phyloP scores from a whole-genome alignment of 1,284 basidiomycete species.

The Pseudozyma pruni region DNA sequence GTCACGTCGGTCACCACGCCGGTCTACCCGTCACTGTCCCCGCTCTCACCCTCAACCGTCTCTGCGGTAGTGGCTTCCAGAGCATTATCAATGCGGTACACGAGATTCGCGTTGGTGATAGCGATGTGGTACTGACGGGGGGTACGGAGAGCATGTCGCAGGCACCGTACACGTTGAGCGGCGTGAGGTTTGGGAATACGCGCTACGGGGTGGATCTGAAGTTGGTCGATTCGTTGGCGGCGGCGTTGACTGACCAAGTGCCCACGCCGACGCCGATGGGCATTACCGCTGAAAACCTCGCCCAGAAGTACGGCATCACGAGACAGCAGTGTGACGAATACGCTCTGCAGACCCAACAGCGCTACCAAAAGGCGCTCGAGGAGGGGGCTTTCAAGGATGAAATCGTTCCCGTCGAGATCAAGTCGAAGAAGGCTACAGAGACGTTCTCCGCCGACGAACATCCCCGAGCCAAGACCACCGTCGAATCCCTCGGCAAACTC shows the following conservation, averaged over 20 bases:
- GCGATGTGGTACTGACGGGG: slow-evolving; percentile 87
- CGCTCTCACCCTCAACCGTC: slow-evolving; percentile 75
- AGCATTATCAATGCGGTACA: slow-evolving; percentile 92
- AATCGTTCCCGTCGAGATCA: slow-evolving; percentile 68
- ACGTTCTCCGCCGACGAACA: slow-evolving; percentile 70
- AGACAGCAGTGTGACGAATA: slow-evolving; percentile 82
- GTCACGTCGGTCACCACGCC: slow-evolving; percentile 89
- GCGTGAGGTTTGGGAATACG: slow-evolving; percentile 66
- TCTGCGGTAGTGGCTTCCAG: slow-evolving; percentile 96
- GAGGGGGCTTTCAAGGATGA: slow-evolving; percentile 69
- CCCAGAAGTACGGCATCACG: slow-evolving; percentile 82
- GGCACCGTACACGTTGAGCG: slow-evolving; percentile 74
- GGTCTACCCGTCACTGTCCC: slow-evolving; percentile 74
- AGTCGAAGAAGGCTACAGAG: slow-evolving; percentile 64
- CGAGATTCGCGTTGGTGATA: slow-evolving; percentile 86
- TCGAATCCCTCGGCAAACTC: slow-evolving; percentile 87
- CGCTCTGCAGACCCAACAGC: slow-evolving; percentile 68
- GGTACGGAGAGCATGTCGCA: slow-evolving; percentile 99
- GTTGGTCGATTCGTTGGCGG: slow-evolving; percentile 73
- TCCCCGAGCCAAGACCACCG: slow-evolving; percentile 81
- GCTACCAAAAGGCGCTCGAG: slow-evolving; percentile 69
- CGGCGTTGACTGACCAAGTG: slow-evolving; percentile 71
- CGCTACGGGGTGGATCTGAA: slow-evolving; percentile 72
- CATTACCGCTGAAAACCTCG: slow-evolving; percentile 86
- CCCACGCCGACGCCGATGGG: slow-evolving; percentile 72